Conservation (phyloP, 2,329 filamentous ascomycete species). For the Nannizzia gypsea region DNA sequence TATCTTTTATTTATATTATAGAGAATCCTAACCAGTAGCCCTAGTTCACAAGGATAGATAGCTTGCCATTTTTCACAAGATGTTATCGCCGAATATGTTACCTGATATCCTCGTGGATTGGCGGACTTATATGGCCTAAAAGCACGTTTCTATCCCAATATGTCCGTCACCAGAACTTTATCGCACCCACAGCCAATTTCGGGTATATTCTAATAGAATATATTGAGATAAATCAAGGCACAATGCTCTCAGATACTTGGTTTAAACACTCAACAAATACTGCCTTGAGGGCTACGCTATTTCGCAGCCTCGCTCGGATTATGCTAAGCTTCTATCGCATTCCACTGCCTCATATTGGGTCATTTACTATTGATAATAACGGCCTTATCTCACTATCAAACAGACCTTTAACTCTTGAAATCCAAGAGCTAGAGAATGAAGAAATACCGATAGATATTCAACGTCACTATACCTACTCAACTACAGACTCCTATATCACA, state of each 20-base stretch:
- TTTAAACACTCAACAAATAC: constrained; percentile 10
- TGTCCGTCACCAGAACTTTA: background rate
- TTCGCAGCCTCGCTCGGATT: constrained; percentile 14
- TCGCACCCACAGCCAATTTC: background rate
- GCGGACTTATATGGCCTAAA: background rate
- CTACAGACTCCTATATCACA: constrained; percentile 19
- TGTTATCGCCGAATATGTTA: background rate
- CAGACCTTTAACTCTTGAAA: constrained; percentile 19
- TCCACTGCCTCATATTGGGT: constrained; percentile 25
- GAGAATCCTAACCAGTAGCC: constrained; percentile 24
- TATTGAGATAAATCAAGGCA: constrained; percentile 13
- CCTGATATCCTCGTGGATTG: background rate
- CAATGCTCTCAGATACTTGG: constrained; percentile 21
- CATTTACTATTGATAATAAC: constrained; percentile 21
- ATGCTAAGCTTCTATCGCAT: constrained; percentile 14
- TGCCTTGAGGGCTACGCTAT: constrained; percentile 16
- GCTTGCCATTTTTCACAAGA: background rate
- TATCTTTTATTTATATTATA: background rate
- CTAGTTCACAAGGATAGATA: background rate
- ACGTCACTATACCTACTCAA: constrained; percentile 17
- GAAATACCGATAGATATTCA: constrained; percentile 19
- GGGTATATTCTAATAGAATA: constrained; percentile 17
- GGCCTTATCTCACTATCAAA: constrained; percentile 18
- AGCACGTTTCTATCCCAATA: background rate
- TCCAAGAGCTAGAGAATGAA: constrained; percentile 21